These are phyloP conservation scores for Raphanus raphanistrum DNA, from an alignment of 345 rosid genomes.

Conservation along the genomic window DNA sequence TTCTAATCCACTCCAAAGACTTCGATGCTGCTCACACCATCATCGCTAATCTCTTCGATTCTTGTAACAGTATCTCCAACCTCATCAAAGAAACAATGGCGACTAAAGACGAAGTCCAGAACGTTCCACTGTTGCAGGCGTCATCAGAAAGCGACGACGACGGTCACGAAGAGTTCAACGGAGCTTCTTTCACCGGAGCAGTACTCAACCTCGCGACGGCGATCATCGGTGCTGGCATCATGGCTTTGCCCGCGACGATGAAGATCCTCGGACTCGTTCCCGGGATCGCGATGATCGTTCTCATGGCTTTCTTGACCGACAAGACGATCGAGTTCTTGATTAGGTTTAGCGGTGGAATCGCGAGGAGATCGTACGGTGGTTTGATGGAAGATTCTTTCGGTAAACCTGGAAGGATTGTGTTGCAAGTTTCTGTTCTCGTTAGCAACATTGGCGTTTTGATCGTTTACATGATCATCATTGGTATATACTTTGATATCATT, in stretches of 20 bases:
- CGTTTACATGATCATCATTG: constrained; percentile 95
- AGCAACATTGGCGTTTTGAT: constrained; percentile 88
- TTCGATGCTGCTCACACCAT: no score
- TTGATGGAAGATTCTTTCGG: constrained; percentile 94
- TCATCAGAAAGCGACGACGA: constrained; percentile 45
- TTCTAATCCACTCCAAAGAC: no score
- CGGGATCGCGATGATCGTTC: constrained; percentile 64
- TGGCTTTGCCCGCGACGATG: constrained; percentile 97
- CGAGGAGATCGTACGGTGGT: constrained; percentile 60
- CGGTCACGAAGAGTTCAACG: constrained; percentile 71
- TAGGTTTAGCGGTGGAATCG: constrained; percentile 70
- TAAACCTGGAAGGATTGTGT: constrained; percentile 53
- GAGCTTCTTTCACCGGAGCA: constrained; percentile 91
- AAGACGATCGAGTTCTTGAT: constrained; percentile 79
- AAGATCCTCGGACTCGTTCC: constrained; percentile 75
- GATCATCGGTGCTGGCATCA: constrained; percentile 91
- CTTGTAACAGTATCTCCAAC: not conserved
- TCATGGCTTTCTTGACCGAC: constrained; percentile 84
- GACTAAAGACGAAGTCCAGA: constrained; percentile 36
- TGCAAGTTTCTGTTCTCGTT: constrained; percentile 68
- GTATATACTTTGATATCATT: constrained; percentile 42
- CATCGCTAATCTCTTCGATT: no score
- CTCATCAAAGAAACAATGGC: constrained; percentile 46
- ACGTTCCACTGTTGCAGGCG: constrained; percentile 18
- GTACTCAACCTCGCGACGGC: constrained; percentile 92